These are phyloP conservation scores for Myriosclerotinia duriaeana DNA, from an alignment of 2,329 filamentous ascomycete species.

Conservation along the genomic window DNA sequence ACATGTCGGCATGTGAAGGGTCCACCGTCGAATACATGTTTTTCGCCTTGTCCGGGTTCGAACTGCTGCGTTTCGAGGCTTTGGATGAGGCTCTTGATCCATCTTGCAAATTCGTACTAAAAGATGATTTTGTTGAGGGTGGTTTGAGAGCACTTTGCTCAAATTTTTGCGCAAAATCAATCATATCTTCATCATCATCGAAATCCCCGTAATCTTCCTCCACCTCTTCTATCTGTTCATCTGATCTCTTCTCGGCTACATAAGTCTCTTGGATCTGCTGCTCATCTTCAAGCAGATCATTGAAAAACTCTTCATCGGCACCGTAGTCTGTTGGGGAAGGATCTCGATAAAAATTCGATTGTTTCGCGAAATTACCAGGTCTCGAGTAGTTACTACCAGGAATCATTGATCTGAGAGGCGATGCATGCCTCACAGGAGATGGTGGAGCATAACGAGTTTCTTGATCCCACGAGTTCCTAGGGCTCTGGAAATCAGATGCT, in stretches of 20 bases:
- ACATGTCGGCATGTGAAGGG: slow-evolving; percentile 49
- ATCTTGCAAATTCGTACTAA: slow-evolving; percentile 26
- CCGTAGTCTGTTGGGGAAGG: slow-evolving; percentile 30
- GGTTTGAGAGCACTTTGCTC: slow-evolving; percentile 42
- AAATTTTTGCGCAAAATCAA: slow-evolving; percentile 46
- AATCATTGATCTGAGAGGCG: slow-evolving; percentile 5
- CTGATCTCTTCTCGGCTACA: slow-evolving; percentile 18
- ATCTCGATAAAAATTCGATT: slow-evolving; percentile 22
- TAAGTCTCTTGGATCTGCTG: slow-evolving; percentile 25
- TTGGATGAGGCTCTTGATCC: slow-evolving; percentile 29
- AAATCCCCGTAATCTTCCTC: slow-evolving; percentile 35
- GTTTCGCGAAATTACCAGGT: background rate
- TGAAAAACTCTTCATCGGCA: slow-evolving; percentile 34
- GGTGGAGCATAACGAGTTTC: slow-evolving; percentile 3
- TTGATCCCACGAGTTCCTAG: background rate
- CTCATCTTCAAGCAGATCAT: slow-evolving; percentile 35
- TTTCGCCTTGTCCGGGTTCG: slow-evolving; percentile 24
- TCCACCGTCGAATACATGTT: slow-evolving; percentile 40
- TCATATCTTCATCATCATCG: slow-evolving; percentile 42
- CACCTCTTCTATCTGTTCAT: slow-evolving; percentile 28
- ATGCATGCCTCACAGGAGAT: slow-evolving; percentile 9
- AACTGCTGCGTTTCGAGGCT: slow-evolving; percentile 24
- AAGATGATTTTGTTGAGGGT: slow-evolving; percentile 32
- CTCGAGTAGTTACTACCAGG: background rate
- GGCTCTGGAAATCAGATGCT: slow-evolving; percentile 2